Base-by-base conservation (phyloP, 148 eudicot species). In the Nepenthes mirabilis region DNA sequence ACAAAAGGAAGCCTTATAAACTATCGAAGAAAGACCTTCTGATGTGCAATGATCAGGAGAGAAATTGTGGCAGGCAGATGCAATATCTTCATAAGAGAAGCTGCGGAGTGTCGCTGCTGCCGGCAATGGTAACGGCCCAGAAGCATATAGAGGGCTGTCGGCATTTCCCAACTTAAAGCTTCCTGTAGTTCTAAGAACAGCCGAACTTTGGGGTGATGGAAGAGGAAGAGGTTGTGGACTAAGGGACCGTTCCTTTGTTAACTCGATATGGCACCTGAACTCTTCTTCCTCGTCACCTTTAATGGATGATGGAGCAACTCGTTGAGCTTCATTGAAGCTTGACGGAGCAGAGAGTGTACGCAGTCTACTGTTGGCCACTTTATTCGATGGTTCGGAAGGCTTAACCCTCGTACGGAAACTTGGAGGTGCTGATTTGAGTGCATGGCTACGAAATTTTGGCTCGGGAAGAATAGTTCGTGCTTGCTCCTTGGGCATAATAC, bases 181-280 rank as follows among this genome's bases (percentile, higher is more conserved):
- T 52, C 79, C 79, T 34, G 68, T 59, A 36, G 79, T 45, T 72
- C 64, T 87, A 51, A 91, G 73, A 55, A 66, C 53, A 9, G 77
- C 58, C 12, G 72, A 64, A 65, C 70, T 70, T 52, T 76, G 82
- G 37, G 95, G 85, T 10, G 96, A 77, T 33, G 99, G 99, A 65
- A 93, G 96, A 57, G 99, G 99, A 52, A 93, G 96, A 65, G 99
- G 99, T 35, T 83, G 87, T 43, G 99, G 96, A 65, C 72, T 82
- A 13, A 82, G 84, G 33, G 91, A 69, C 55, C 64, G 72, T 62
- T 85, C 91, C 65, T 78, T 79, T 52, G 74, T 70, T 34, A 81
- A 71, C 33, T 70, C 73, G 58, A 56, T 56, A 13, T 67, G 65
- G 64, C 36, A 52, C 68, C 58, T 83, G 8, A 71, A 57, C 52